Evolutionary conservation across 2,329 filamentous ascomycete species (phyloP).

Genomic region (Tolypocladium capitatum): DNA sequence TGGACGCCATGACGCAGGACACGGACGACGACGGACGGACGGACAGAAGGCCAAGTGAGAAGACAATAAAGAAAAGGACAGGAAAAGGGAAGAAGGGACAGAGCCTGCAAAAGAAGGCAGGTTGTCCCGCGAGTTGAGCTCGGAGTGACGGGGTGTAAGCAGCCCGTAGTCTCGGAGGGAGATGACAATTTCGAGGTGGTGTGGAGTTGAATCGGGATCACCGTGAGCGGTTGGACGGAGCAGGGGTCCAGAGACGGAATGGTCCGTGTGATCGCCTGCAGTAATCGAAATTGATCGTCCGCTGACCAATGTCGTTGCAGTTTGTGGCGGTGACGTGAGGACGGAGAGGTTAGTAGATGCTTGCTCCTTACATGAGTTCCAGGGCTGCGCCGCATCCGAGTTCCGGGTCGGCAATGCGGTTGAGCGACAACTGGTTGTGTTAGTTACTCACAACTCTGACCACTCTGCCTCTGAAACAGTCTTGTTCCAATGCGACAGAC

Average conservation of each 20-base stretch:
- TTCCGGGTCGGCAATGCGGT: no score
- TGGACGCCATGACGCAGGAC: constrained; percentile 11
- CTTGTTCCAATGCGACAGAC: no score
- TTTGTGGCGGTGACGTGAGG: no score
- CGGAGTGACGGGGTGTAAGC: not conserved
- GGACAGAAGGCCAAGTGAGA: not conserved
- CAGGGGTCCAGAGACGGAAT: not conserved
- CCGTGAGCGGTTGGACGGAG: not conserved
- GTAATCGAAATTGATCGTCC: not conserved
- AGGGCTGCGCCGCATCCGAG: no score
- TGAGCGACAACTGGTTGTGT: no score
- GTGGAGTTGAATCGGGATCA: not conserved
- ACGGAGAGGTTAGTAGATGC: no score
- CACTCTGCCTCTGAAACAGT: no score
- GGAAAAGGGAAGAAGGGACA: not conserved
- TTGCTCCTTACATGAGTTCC: no score
- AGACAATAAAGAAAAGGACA: not conserved
- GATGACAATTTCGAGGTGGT: not conserved
- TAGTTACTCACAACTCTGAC: no score
- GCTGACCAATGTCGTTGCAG: no score
- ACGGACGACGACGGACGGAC: not conserved
- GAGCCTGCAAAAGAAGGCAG: not conserved
- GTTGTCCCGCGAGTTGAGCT: not conserved
- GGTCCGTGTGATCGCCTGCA: not conserved
- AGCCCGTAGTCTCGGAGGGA: no score